These are phyloP conservation scores for Coemansia sp. DNA, from an alignment of 192 early-diverging fungal genomes.

Conservation along the genomic window DNA sequence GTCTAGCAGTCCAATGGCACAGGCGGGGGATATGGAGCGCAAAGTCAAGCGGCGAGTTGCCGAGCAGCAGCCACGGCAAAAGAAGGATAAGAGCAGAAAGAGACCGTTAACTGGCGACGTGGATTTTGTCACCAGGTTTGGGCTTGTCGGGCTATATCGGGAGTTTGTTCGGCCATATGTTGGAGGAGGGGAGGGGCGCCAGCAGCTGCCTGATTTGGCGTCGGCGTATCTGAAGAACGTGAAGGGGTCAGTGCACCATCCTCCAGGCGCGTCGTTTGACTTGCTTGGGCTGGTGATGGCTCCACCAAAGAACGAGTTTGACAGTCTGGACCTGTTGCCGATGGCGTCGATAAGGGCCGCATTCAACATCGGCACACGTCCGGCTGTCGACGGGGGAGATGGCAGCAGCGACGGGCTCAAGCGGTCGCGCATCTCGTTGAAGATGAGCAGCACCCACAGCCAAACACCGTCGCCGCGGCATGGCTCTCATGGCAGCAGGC, in stretches of 20 bases:
- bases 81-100: slow-evolving; percentile 10
- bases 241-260: slow-evolving; percentile 5
- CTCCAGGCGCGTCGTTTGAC: slow-evolving; percentile 7
- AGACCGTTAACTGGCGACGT: slow-evolving; percentile 36
- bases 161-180: slow-evolving; percentile 46
- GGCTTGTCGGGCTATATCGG: slow-evolving; percentile 32
- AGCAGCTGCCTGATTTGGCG: slow-evolving; percentile 30
- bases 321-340: slow-evolving; percentile 34
- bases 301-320: slow-evolving; percentile 48
- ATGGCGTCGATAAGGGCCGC: slow-evolving; percentile 37
- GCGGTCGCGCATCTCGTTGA: slow-evolving; percentile 40
- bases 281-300: slow-evolving; percentile 40
- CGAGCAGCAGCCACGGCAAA: slow-evolving; percentile 1
- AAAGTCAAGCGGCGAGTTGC: slow-evolving; percentile 4
- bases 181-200: slow-evolving; percentile 4
- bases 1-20: neutral
- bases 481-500: slow-evolving; percentile 2
- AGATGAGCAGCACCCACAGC: slow-evolving; percentile 23
- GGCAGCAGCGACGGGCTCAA: slow-evolving; percentile 6
- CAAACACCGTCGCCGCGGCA: slow-evolving; percentile 11
- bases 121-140: slow-evolving; percentile 39
- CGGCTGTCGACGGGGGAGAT: neutral
- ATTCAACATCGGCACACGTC: slow-evolving; percentile 21
- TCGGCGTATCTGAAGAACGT: slow-evolving; percentile 39
- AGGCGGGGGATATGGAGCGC: slow-evolving; percentile 1